Evolutionary conservation across 306 rosid species (phyloP).

Genomic region (Pachyrhizus erosus): DNA sequence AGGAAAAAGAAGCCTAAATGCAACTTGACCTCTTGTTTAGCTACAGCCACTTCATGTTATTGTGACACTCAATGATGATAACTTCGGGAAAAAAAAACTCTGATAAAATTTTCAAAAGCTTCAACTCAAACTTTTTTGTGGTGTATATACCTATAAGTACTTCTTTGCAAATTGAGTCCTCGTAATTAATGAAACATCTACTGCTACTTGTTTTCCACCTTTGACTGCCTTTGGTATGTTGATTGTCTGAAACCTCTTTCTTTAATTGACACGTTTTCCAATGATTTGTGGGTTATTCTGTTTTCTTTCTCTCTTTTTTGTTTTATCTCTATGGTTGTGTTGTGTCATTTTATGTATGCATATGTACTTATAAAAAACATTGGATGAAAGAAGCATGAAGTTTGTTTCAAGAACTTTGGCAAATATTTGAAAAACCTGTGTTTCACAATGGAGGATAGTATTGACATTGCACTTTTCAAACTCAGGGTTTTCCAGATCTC

Average conservation of each 20-base stretch:
- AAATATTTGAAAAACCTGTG: constrained; percentile 1
- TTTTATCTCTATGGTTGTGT: not conserved
- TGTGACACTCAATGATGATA: constrained; percentile 16
- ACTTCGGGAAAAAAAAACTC: not conserved
- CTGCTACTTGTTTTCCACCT: not conserved
- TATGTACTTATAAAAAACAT: constrained; percentile 22
- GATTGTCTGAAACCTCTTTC: constrained; percentile 19
- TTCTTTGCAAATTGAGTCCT: constrained; percentile 18
- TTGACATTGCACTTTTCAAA: constrained; percentile 24
- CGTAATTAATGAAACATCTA: not conserved
- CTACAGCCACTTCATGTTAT: not conserved
- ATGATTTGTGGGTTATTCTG: not conserved
- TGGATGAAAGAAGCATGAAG: constrained; percentile 3
- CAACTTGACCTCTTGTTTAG: no score
- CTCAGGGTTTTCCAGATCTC: constrained; percentile 17
- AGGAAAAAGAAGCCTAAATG: not conserved
- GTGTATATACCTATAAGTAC: not conserved
- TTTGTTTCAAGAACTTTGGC: constrained; percentile 21
- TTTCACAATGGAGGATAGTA: constrained; percentile 7
- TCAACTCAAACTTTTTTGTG: not conserved
- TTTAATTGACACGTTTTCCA: not conserved
- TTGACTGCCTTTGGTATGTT: not conserved
- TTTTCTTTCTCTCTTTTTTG: not conserved
- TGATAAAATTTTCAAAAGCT: not conserved
- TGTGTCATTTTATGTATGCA: not conserved